Conservation (phyloP, 1,284 basidiomycete species). For the Naganishia liquefaciens region DNA sequence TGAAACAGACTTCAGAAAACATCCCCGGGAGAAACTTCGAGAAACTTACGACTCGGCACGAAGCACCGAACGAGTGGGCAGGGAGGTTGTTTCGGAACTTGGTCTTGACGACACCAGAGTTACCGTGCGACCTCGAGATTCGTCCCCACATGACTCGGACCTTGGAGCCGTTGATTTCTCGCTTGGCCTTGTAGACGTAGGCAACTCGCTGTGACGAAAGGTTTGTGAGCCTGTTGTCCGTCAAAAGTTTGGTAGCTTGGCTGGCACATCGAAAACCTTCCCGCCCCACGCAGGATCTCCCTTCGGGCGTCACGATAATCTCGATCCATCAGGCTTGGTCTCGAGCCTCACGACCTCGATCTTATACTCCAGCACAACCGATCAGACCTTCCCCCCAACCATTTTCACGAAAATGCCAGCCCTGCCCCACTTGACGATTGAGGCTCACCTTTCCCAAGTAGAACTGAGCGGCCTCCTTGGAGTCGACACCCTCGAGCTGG, state of each 20-base stretch:
- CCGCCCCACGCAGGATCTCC: too few relatives aligned
- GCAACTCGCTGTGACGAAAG: constrained; percentile 75
- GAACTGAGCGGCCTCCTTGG: constrained; percentile 92
- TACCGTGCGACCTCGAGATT: constrained; percentile 89
- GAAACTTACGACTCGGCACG: constrained; percentile 81
- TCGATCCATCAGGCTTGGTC: constrained; percentile 2
- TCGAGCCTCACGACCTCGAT: background rate
- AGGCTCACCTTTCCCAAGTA: constrained; percentile 93
- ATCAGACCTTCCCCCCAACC: background rate
- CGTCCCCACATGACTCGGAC: constrained; percentile 83
- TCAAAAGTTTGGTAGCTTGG: too few relatives aligned
- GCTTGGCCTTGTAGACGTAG: constrained; percentile 96
- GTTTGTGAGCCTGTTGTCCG: background rate
- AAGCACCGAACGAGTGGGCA: constrained; percentile 90
- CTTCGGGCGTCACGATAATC: background rate
- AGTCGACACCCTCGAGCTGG: constrained; percentile 95
- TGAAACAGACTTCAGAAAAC: constrained; percentile 20
- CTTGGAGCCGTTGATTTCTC: constrained; percentile 86
- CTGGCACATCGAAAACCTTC: too few relatives aligned
- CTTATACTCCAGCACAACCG: background rate
- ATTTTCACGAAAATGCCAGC: constrained; percentile 4
- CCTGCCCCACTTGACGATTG: background rate
- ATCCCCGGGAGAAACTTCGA: constrained; percentile 24
- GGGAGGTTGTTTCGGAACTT: constrained; percentile 98
- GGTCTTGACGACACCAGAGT: constrained; percentile 93